These are phyloP conservation scores for Colletotrichum somersetense DNA, from an alignment of 2,329 filamentous ascomycete genomes.

Conservation along the genomic window DNA sequence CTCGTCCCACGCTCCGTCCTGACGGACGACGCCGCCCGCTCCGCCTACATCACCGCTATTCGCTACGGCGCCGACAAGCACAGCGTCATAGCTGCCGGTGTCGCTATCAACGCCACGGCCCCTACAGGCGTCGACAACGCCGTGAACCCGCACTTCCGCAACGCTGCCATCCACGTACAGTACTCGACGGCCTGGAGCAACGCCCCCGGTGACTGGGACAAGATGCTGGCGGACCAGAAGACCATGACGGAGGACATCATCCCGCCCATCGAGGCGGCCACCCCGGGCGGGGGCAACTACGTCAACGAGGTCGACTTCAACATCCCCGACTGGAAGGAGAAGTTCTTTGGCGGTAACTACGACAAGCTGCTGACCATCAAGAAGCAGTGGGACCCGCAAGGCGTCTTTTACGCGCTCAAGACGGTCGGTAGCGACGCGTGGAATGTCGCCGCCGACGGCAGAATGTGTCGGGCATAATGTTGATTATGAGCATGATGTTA, in stretches of 20 bases:
- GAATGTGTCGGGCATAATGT: slow-evolving; percentile 52
- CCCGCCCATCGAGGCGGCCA: slow-evolving; percentile 44
- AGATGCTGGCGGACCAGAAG: slow-evolving; percentile 38
- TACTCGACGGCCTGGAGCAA: slow-evolving; percentile 42
- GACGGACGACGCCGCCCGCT: slow-evolving; percentile 48
- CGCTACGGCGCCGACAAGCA: slow-evolving; percentile 38
- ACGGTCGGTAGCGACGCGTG: slow-evolving; percentile 67
- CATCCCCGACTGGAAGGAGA: slow-evolving; percentile 59
- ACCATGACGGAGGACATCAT: slow-evolving; percentile 41
- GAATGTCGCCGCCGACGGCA: slow-evolving; percentile 54
- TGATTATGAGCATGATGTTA: not conserved
- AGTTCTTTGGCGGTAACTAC: slow-evolving; percentile 64
- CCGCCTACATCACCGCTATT: slow-evolving; percentile 37
- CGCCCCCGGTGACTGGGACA: slow-evolving; percentile 37
- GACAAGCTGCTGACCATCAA: slow-evolving; percentile 58
- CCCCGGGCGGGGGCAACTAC: slow-evolving; percentile 60
- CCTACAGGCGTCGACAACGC: slow-evolving; percentile 38
- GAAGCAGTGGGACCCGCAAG: slow-evolving; percentile 60
- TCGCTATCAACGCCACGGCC: slow-evolving; percentile 43
- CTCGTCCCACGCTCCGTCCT: slow-evolving; percentile 56
- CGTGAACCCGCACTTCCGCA: slow-evolving; percentile 40
- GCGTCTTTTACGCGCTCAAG: slow-evolving; percentile 61
- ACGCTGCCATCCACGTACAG: slow-evolving; percentile 39
- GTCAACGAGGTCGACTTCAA: slow-evolving; percentile 65
- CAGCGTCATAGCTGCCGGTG: slow-evolving; percentile 41